phyloP scores from a whole-genome alignment of 163 green algal species.

The Chlorella variabilis region DNA sequence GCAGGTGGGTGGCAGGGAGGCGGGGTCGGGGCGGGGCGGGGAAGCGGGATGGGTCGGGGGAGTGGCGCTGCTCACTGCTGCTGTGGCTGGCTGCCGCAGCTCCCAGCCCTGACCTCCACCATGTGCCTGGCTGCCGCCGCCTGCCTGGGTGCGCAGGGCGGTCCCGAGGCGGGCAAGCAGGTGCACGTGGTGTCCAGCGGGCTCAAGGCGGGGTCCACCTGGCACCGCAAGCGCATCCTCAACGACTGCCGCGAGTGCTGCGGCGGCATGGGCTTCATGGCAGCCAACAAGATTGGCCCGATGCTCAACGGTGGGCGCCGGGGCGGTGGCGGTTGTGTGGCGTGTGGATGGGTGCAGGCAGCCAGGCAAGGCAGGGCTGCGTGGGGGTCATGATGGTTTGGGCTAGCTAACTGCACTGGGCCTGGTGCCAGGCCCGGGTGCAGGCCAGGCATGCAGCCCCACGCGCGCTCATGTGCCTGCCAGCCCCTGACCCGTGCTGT shows the following conservation, averaged over 20 bases:
- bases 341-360: no score
- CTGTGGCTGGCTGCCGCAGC: no score
- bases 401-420: no score
- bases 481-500: no score
- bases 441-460: no score
- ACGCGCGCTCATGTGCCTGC: no score
- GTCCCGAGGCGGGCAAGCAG: slow-evolving; percentile 69
- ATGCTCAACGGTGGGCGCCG: slow-evolving; percentile 90
- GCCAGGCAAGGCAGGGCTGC: no score
- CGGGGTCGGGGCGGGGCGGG: not conserved
- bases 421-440: no score
- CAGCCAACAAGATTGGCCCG: slow-evolving; percentile 87
- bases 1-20: slow-evolving; percentile 20
- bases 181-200: slow-evolving; percentile 88
- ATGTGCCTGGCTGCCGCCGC: not conserved
- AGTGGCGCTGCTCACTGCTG: no score
- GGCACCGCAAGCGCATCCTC: slow-evolving; percentile 75
- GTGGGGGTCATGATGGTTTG: no score
- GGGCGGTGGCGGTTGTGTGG: no score
- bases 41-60: no score
- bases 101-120: not conserved
- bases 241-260: slow-evolving; percentile 90
- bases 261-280: slow-evolving; percentile 85
- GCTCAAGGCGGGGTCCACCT: slow-evolving; percentile 91
- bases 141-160: not conserved